Conservation (phyloP, 2,329 filamentous ascomycete genomes). For the Microcyclospora tardicrescens region DNA sequence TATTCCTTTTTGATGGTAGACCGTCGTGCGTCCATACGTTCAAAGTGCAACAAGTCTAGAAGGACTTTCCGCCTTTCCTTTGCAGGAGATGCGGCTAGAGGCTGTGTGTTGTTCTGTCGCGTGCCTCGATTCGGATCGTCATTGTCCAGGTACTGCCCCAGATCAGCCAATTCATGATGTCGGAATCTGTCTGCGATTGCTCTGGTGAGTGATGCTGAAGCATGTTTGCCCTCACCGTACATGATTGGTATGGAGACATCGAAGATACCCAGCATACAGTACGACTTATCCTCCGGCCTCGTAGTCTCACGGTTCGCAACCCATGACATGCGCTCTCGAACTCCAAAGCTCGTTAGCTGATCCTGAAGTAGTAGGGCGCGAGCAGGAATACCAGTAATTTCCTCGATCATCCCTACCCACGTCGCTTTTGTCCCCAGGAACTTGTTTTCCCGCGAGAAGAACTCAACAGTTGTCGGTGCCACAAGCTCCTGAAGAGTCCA, state of each 20-base stretch:
- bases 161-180: too few species aligned
- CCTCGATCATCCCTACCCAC: constrained; percentile 1
- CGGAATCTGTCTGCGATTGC: neutral
- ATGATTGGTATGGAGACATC: constrained; percentile 4
- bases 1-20: constrained; percentile 26
- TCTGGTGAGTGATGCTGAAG: neutral
- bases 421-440: constrained; percentile 1
- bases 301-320: constrained; percentile 3
- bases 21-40: constrained; percentile 27
- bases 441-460: constrained; percentile 1
- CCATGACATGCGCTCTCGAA: constrained; percentile 6
- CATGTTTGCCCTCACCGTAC: constrained; percentile 7
- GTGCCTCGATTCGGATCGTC: neutral
- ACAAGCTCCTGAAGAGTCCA: constrained; percentile 1
- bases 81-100: neutral
- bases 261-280: constrained; percentile 9
- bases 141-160: neutral
- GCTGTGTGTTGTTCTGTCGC: neutral
- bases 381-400: constrained; percentile 2
- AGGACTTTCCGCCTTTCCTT: constrained; percentile 1
- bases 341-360: neutral
- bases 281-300: constrained; percentile 5
- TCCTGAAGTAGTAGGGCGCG: constrained; percentile 1
- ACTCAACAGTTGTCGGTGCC: neutral
- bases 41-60: constrained; percentile 21